Evolutionary conservation across 176 grass and related monocot species (phyloP), one percentile per base, ranked within the genome.

Genomic region (Triticum monococcum): DNA sequence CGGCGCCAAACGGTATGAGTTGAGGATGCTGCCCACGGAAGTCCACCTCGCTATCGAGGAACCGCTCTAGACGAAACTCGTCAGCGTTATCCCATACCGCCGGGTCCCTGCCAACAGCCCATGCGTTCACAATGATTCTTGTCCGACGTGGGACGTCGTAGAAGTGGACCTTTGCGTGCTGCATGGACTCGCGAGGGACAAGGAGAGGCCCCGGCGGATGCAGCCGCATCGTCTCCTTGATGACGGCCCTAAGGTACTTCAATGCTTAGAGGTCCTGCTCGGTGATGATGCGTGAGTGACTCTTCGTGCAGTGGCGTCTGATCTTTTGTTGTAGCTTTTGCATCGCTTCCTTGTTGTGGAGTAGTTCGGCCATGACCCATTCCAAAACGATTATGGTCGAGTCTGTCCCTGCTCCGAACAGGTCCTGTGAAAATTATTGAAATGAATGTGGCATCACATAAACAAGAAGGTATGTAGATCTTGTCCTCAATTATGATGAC

Each of bases 1-100:
- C 86, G 0, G 77, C 54, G 5, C 90, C 77, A 11, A 91, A 92
- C 1, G 90, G 90, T 33, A 87, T 52, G 38, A 88, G 75, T 40
- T 24, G 59, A 32, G 86, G 41, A 20, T 87, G 79, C 2, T 30
- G 46, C 1, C 90, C 90, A 5, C 45, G 75, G 56, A 81, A 91
- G 24, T 88, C 82, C 20, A 82, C 54, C 9, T 5, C 18, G 30
- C 17, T n/a, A 0, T 8, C 75, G 10, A 35, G 0, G 4, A 78
- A 78, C 4, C 75, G 32, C 75, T 78, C 75, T 5, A 52, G 75
- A 18, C 28, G 20, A 31, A 78, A 78, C 50, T 60, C 52, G 22
- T 16, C 33, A n/a, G 12, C 33, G 7, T 7, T 4, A 12, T 79
- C 76, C 56, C 33, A 63, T 8, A 22, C 33, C 1, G 6, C 12